phyloP scores from a whole-genome alignment of 345 rosid species.

The Aquilaria sinensis region DNA sequence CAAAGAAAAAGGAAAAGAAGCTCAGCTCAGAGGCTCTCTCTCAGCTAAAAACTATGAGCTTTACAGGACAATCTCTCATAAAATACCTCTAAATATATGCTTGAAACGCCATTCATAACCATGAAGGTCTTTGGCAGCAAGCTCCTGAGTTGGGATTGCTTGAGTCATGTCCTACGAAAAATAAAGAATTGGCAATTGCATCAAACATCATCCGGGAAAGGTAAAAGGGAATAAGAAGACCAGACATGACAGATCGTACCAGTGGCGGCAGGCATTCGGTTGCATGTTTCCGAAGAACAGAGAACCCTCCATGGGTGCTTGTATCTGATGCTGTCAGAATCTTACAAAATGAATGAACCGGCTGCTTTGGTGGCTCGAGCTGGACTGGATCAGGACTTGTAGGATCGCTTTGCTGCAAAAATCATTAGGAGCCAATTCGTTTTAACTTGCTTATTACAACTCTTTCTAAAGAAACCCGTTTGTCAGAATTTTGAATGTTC shows the following conservation, averaged over 20 bases:
- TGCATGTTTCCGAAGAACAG: slow-evolving; percentile 85
- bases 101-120: slow-evolving; percentile 78
- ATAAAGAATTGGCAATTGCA: background rate
- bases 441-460: background rate
- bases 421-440: background rate
- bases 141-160: slow-evolving; percentile 59
- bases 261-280: slow-evolving; percentile 72
- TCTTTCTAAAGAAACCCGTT: background rate
- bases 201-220: background rate
- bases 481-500: background rate
- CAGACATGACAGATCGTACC: slow-evolving; percentile 25
- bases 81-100: slow-evolving; percentile 69
- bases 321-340: slow-evolving; percentile 89
- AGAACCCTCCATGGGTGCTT: slow-evolving; percentile 96
- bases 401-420: slow-evolving; percentile 60
- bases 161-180: slow-evolving; percentile 43
- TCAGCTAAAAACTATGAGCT: background rate
- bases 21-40: background rate
- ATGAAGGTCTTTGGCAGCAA: slow-evolving; percentile 65
- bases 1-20: background rate
- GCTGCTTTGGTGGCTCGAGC: slow-evolving; percentile 38
- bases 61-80: background rate
- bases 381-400: slow-evolving; percentile 37
- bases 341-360: slow-evolving; percentile 69
- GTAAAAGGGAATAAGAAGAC: background rate